Base-by-base conservation (phyloP, 2,329 filamentous ascomycete genomes). In the Falciphora oryzae region DNA sequence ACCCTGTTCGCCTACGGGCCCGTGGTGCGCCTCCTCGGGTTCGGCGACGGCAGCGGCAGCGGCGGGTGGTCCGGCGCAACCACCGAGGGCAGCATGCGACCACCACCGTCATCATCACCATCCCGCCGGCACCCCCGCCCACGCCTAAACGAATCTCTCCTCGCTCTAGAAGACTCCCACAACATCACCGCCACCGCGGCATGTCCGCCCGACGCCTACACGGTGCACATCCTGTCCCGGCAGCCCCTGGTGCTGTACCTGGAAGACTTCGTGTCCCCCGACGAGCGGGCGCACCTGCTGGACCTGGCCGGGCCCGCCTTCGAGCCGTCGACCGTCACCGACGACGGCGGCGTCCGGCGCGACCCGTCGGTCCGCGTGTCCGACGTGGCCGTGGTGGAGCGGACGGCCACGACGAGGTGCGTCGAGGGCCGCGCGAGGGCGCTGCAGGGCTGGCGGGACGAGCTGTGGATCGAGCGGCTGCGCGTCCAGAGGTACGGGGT, bases 191-290 rank as follows among this genome's bases (percentile, higher is more conserved):
- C 14, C 14, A 65, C 65, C 8, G 68, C 71, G 57, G 76, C 78
- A 25, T 84, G 81, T 64, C 70, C 72, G 0, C 69, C 73, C 1
- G 77, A 83, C 65, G 67, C 74, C 2, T 83, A 84, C 70, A 73
- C 75, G 1, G 77, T 81, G 57, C 80, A 82, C 64, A 75, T 85
- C 29, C 71, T 81, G 65, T 82, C 77, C 59, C 77, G 79, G 64
- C 79, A 79, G 64, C 83, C 83, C 27, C 70, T 85, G 53, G 80
- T 85, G 2, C 69, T 85, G 4, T 85, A 85, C 66, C 73, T 85
- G 16, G 81, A 84, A 72, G 75, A 78, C 25, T 85, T 85, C 68
- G 67, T 85, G 63, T 77, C 74, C 18, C 66, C 68, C 11, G 73
- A 72, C 4, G 83, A 85, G 70, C 76, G 78, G 61, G 66, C 68